Evolutionary conservation across 2,329 filamentous ascomycete genomes (phyloP).

Genomic region (Teratosphaeria viscida): DNA sequence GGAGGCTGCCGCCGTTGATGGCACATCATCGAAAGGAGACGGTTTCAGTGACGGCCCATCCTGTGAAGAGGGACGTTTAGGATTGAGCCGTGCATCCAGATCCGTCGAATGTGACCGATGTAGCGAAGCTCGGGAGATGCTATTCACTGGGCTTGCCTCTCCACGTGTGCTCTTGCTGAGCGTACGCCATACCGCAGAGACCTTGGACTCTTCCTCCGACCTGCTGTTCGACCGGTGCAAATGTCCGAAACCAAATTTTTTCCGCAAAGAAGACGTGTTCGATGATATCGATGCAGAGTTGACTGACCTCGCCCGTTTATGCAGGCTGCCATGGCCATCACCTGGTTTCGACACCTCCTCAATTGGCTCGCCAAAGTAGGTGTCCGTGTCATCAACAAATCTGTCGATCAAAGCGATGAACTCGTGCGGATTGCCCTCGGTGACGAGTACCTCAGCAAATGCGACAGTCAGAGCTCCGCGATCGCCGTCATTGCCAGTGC

Average conservation of each 20-base stretch:
- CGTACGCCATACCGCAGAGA: slow-evolving; percentile 74
- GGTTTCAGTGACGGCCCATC: slow-evolving; percentile 30
- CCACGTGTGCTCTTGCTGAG: slow-evolving; percentile 67
- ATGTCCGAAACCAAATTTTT: slow-evolving; percentile 67
- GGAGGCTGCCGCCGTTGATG: not conserved
- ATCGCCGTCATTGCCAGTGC: slow-evolving; percentile 83
- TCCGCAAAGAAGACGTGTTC: slow-evolving; percentile 74
- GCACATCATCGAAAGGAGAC: slow-evolving; percentile 3
- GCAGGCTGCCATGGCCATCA: slow-evolving; percentile 7
- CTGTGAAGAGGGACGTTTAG: slow-evolving; percentile 45
- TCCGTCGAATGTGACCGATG: slow-evolving; percentile 71
- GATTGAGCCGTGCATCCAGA: slow-evolving; percentile 41
- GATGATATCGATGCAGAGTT: slow-evolving; percentile 69
- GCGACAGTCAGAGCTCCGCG: slow-evolving; percentile 77
- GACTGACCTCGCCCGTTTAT: slow-evolving; percentile 48
- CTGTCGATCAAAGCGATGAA: slow-evolving; percentile 84
- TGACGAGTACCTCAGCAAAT: slow-evolving; percentile 77
- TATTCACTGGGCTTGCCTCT: slow-evolving; percentile 49
- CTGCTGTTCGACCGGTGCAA: slow-evolving; percentile 72
- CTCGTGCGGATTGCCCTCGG: slow-evolving; percentile 64
- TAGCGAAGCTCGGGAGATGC: slow-evolving; percentile 56
- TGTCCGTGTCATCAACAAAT: slow-evolving; percentile 79
- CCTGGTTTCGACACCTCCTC: slow-evolving; percentile 13
- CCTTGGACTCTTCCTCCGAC: slow-evolving; percentile 55
- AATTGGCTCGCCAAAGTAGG: slow-evolving; percentile 63